Base-by-base conservation (phyloP, 2,329 filamentous ascomycete genomes). In the Pyrenophora tritici-repentis region DNA sequence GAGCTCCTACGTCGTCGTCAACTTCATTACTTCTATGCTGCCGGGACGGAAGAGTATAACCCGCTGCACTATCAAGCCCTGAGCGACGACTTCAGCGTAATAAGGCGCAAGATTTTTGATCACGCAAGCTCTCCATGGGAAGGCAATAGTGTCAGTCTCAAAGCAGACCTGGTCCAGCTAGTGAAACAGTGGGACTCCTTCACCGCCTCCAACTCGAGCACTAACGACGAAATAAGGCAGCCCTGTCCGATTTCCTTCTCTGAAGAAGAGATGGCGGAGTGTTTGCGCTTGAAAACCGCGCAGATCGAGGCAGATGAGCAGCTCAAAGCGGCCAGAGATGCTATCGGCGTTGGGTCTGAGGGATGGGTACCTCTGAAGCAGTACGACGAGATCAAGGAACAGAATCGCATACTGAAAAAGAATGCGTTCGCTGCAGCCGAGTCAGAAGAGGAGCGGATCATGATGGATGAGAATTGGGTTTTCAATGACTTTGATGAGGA, bases 401-500 rank as follows among this genome's bases (percentile, higher is more conserved):
- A 50, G 14, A 55, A 24, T 31, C 53, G 50, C 22, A 24, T 24
- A 50, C 48, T 61, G 20, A 72, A 69, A 47, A 59, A 46, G 14
- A 47, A 63, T 45, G 57, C 62, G 18, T 55, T 66, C 40, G 58
- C 62, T 31, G 53, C 50, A 47, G 56, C 61, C 47, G 60, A 68
- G 46, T 56, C 59, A 32, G 50, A 63, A 9, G 53, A 61, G 17
- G 63, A 65, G 31, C 16, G 26, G 42, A 57, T 18, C 8, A 7
- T 24, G 36, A 20, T 65, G 22, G 29, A 4, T 12, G 53, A 63
- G 54, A 62, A 69, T 54, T 69, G 65, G 66, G 52, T 62, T 5
- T 67, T 68, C 39, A 65, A 68, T 50, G 67, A 73, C 47, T 65
- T 68, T 47, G 63, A 71, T 55, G 69, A 73, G 56, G 56, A 61